These are phyloP conservation scores for Isabelozyma heimii DNA, from an alignment of 805 yeast species.

Conservation along the genomic window DNA sequence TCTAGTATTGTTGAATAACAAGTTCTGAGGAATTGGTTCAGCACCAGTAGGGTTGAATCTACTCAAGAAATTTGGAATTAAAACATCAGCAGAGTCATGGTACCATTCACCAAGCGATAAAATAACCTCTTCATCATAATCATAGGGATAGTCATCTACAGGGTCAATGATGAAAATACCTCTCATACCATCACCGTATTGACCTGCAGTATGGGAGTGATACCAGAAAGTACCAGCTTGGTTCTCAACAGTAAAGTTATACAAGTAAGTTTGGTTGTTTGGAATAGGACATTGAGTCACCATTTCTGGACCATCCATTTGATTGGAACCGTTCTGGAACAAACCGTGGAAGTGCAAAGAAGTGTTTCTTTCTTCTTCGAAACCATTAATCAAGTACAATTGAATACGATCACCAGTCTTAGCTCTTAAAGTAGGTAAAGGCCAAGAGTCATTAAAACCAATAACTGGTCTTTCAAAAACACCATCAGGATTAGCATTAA, in stretches of 20 bases:
- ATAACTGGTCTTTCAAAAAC: constrained; percentile 51
- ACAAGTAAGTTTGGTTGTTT: constrained; percentile 69
- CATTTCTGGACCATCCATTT: constrained; percentile 90
- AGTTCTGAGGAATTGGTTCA: constrained; percentile 73
- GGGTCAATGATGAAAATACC: constrained; percentile 73
- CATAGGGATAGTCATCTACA: constrained; percentile 50
- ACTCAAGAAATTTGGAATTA: constrained; percentile 49
- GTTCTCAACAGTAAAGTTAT: constrained; percentile 82
- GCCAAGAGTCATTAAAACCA: constrained; percentile 72
- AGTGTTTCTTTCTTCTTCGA: constrained; percentile 65
- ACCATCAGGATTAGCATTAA: constrained; percentile 69
- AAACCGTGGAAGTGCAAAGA: constrained; percentile 92
- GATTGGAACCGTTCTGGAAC: constrained; percentile 70
- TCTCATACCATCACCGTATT: constrained; percentile 92
- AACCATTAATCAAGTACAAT: constrained; percentile 72
- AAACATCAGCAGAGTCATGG: constrained; percentile 48
- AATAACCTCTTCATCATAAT: constrained; percentile 60
- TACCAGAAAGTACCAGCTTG: constrained; percentile 96
- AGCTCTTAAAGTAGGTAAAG: constrained; percentile 82
- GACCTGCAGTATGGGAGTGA: constrained; percentile 89
- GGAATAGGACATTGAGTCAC: constrained; percentile 89
- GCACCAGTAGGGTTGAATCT: constrained; percentile 82
- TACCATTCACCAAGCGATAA: constrained; percentile 64
- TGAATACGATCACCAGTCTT: constrained; percentile 76
- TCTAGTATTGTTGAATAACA: constrained; percentile 63